Evolutionary conservation across 495 filamentous ascomycete genomes (phyloP).

Genomic region (Trichodelitschia bisporula): DNA sequence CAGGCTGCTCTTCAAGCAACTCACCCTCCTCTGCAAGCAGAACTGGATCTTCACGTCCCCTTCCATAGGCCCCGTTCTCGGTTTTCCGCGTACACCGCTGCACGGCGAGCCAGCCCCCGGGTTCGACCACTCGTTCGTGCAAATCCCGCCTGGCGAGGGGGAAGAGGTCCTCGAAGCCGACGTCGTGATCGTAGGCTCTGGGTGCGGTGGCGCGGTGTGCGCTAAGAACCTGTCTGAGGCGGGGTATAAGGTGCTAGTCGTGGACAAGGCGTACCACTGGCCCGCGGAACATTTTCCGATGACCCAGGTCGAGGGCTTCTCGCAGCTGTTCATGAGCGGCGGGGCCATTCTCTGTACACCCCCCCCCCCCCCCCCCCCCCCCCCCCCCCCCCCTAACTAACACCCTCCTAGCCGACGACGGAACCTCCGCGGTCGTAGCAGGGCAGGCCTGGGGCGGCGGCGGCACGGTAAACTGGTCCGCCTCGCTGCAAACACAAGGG

Average conservation of each 20-base stretch:
- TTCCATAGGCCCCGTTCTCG: slow-evolving; percentile 28
- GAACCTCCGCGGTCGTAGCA: slow-evolving; percentile 30
- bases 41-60: slow-evolving; percentile 36
- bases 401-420: slow-evolving; percentile 39
- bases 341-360: slow-evolving; percentile 7
- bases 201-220: slow-evolving; percentile 63
- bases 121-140: slow-evolving; percentile 30
- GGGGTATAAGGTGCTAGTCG: slow-evolving; percentile 49
- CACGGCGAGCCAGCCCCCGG: slow-evolving; percentile 32
- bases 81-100: slow-evolving; percentile 33
- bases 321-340: slow-evolving; percentile 30
- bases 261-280: slow-evolving; percentile 63
- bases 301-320: slow-evolving; percentile 25
- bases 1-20: slow-evolving; percentile 8
- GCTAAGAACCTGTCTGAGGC: slow-evolving; percentile 62
- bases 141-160: slow-evolving; percentile 11
- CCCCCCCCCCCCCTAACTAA: too few species aligned
- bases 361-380: neutral
- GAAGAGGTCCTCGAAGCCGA: slow-evolving; percentile 45
- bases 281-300: slow-evolving; percentile 50
- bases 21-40: slow-evolving; percentile 13
- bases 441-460: slow-evolving; percentile 69
- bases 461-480: slow-evolving; percentile 73
- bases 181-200: slow-evolving; percentile 66
- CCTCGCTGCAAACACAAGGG: slow-evolving; percentile 55